Base-by-base conservation (phyloP, 1,284 basidiomycete species). In the Gomphus bonarii region DNA sequence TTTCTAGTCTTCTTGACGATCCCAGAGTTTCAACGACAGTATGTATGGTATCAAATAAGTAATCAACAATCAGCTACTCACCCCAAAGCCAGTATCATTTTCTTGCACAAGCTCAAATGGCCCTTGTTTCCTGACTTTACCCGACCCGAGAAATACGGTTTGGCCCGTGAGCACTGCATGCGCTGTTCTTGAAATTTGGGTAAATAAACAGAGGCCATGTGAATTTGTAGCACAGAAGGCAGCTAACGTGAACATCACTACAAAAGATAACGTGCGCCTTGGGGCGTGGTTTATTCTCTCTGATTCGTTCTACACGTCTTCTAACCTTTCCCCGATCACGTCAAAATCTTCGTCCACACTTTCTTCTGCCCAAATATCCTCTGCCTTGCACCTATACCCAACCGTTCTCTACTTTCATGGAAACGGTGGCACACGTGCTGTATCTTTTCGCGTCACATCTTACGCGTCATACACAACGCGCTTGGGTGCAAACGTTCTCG, bases 221-320 rank as follows among this genome's bases (percentile, higher is more conserved):
- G 40, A 8, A 10, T 53, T n/a, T 33, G 64, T 64, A 88, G 91
- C 91, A 1, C 85, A 81, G 63, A 94, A 92, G 66, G 84, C 89
- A 0, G 71, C 83, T 42, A 89, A 94, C 64, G 65, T 95, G 25
- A 70, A 78, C 53, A 70, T 97, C 4, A 68, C 72, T 10, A 93
- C 92, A 0, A 65, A 79, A 0, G 95, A 97, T 66, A 87, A 89
- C 50, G 78, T 87, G 60, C 78, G 75, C 0, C 70, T 97, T 31
- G 95, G 95, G 6, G 86, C 88, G 8, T 98, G 94, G 95, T 92
- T 95, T 68, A 72, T 93, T 33, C 75, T 97, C 49, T 85, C 88
- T 1, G 83, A 91, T 50, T 63, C 73, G 0, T 78, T 79, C 63
- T 89, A 89, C 69, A 59, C 66, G 38, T 35, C 54, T 18, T 49